Evolutionary conservation across 2,329 filamentous ascomycete genomes (phyloP), one percentile per base, ranked within the genome.

Genomic region (Sporothrix pseudoabietina): DNA sequence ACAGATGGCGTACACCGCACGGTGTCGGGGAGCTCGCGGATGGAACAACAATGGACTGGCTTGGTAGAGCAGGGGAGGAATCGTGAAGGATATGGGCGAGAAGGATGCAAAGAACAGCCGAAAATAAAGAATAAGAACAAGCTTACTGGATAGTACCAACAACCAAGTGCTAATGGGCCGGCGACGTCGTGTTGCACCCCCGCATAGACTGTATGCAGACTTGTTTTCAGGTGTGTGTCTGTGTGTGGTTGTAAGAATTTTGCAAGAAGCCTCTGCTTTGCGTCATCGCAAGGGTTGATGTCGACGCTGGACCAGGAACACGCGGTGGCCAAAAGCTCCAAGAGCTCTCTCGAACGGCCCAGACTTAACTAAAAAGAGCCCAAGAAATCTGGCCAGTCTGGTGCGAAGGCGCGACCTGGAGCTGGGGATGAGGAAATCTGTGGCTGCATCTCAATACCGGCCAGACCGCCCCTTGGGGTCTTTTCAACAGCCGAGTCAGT

Each of bases 221-320:
- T n/a, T 63, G 41, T 44, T 41, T n/a, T 35, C 35, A 44, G 10
- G 35, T 44, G 35, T 9, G 9, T 65, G 59, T 16, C 35, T 44
- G 16, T 61, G 35, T 26, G 59, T 19, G 10, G 12, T 22, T 63
- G 19, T 41, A 12, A 59, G 4, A 16, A n/a, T 16, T 65, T 5
- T 22, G 32, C 5, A 5, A 41, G n/a, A 4, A 19, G 7, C 3
- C n/a, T 5, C 14, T 39, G 4, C 4, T 61, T 74, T 68, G 59
- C 73, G 71, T 69, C 73, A 74, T 74, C 14, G 71, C 39, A 22
- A 61, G 66, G 47, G 41, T 54, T 16, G 14, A 74, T 74, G 71
- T 74, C 71, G 73, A 73, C 22, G 59, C 44, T 16, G 49, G 16
- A 19, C 57, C 2, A 54, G 47, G 26, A 69, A 35, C 9, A 69